Evolutionary conservation across 345 rosid species (phyloP), one percentile per base, ranked within the genome.

Genomic region (Viola odorata): DNA sequence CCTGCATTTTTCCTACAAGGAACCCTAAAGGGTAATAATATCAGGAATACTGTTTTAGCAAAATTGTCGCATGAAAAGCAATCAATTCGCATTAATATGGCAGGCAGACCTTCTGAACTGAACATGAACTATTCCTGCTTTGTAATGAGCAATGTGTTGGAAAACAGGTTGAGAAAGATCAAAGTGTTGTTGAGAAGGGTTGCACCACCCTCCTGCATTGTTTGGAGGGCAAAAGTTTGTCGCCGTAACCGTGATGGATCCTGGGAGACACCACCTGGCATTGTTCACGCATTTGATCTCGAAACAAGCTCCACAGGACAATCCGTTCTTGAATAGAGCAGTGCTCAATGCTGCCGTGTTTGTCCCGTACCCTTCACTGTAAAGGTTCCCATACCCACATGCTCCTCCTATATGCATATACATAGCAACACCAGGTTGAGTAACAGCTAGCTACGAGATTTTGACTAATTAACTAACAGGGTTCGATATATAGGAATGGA

Each of bases 201-300:
- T 64, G 45, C 74, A 64, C 74, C 74, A 70, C 11, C 74, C 74
- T 44, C 74, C 74, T 32, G 60, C 65, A 45, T 56, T 44, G 47
- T 69, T 69, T 40, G 73, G 74, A 44, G 74, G 74, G 69, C 74
- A 70, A 32, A 70, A 59, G 53, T 70, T 70, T 40, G 74, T 70
- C 45, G 69, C 74, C 15, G 74, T 70, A 10, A 70, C 23, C 12
- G 50, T 53, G 23, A 70, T 59, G 12, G 74, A 59, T 49, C 61
- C 74, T 40, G 65, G 55, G 39, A 70, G 48, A 58, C 74, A 70
- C 74, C 74, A 70, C 50, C 37, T 54, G 9, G 23, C 55, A 65
- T 70, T 65, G 41, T 64, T 65, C 17, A 53, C 69, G 42, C 74
- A 70, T 62, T 37, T 70, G 54, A 70, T 41, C 17, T 64, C 69